Percentiles rank a stretch among this genome's conserved stretches.
phyloP scores from a whole-genome alignment of 768 basidiomycete genomes.

The Tricholomella constricta region DNA sequence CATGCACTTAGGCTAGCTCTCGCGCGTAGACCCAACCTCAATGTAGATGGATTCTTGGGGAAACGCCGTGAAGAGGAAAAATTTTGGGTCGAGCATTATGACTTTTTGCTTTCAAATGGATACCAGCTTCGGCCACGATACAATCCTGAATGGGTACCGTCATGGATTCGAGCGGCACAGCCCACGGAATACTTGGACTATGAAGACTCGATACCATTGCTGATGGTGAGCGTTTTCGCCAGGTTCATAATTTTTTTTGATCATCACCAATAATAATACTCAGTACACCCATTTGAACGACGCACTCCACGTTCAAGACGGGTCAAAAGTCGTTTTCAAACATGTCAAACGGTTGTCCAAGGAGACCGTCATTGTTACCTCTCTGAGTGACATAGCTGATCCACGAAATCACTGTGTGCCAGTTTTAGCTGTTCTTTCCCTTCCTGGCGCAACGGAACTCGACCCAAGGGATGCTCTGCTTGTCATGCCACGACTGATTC shows the following conservation, averaged over 20 bases:
- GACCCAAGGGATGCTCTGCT: too few relatives aligned
- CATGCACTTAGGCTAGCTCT: too few relatives aligned
- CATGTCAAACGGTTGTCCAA: not conserved
- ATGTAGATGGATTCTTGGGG: too few relatives aligned
- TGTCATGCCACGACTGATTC: conserved; percentile 16
- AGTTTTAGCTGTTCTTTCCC: conserved; percentile 15
- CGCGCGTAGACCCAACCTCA: too few relatives aligned
- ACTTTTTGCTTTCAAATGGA: conserved; percentile 13
- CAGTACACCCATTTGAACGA: too few relatives aligned
- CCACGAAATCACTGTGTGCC: too few relatives aligned
- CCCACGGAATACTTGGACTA: not conserved
- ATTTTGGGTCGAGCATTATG: too few relatives aligned
- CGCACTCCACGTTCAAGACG: too few relatives aligned
- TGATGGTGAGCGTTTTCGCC: not conserved
- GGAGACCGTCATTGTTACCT: not conserved
- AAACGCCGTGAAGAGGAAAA: too few relatives aligned
- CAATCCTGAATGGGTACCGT: too few relatives aligned
- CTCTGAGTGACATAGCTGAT: conserved; percentile 4
- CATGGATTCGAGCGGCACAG: conserved; percentile 2
- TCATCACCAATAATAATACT: not conserved
- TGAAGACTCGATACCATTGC: not conserved
- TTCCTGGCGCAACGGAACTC: too few relatives aligned
- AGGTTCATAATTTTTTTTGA: not conserved
- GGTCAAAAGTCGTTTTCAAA: too few relatives aligned
- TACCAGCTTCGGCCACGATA: conserved; percentile 17